These are phyloP conservation scores for Conringia planisiliqua DNA, from an alignment of 345 rosid species.

Conservation along the genomic window DNA sequence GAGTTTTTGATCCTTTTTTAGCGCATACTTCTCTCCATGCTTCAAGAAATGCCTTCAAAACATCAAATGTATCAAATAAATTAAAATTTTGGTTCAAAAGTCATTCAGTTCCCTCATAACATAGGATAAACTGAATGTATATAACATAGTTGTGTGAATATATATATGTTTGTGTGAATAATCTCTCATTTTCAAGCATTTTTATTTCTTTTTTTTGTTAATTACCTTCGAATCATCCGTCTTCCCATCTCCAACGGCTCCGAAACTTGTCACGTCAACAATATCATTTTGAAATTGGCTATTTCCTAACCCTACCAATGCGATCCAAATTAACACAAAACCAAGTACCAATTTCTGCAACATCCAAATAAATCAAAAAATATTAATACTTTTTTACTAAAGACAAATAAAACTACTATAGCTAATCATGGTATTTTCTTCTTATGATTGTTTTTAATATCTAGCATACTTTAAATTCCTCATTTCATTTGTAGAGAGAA, in stretches of 20 bases:
- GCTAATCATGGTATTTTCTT: too few relatives aligned
- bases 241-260: slow-evolving; percentile 6
- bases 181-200: too few relatives aligned
- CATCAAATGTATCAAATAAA: background rate
- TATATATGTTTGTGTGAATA: background rate
- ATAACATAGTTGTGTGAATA: background rate
- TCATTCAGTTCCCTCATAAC: background rate
- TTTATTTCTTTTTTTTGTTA: background rate
- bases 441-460: too few relatives aligned
- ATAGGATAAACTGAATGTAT: background rate
- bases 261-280: slow-evolving; percentile 1
- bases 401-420: background rate
- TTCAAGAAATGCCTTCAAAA: slow-evolving; percentile 4
- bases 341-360: background rate
- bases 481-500: background rate
- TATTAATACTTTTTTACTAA: background rate
- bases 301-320: background rate
- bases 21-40: background rate
- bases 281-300: background rate
- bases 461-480: background rate
- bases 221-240: background rate
- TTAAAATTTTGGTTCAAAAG: background rate
- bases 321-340: background rate
- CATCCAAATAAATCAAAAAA: background rate
- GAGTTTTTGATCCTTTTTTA: background rate